Conservation (phyloP, 2,329 filamentous ascomycete genomes). For the Neonectria magnoliae region DNA sequence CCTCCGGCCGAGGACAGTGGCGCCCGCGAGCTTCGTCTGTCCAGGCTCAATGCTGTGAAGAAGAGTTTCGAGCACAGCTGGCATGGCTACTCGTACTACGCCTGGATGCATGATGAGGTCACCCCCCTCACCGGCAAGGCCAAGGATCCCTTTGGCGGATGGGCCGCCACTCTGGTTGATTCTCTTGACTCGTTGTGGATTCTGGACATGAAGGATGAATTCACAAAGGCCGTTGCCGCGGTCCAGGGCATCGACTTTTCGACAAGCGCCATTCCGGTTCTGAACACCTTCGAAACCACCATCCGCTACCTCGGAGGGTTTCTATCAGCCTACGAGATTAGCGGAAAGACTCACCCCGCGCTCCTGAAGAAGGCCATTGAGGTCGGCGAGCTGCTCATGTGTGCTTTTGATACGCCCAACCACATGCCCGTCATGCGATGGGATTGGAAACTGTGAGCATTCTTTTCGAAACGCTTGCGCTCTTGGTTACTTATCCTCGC, state of each 20-base stretch:
- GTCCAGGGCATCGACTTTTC: conserved; percentile 69
- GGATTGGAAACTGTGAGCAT: conserved; percentile 43
- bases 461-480: neutral
- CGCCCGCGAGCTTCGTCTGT: conserved; percentile 45
- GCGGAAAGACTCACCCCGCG: conserved; percentile 55
- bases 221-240: conserved; percentile 67
- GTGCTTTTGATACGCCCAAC: conserved; percentile 73
- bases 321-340: conserved; percentile 72
- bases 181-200: conserved; percentile 75
- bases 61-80: conserved; percentile 65
- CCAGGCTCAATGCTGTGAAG: conserved; percentile 56
- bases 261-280: conserved; percentile 53
- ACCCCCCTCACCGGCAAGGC: conserved; percentile 61
- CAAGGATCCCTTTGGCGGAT: conserved; percentile 69
- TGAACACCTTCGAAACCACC: conserved; percentile 75
- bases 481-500: conserved; percentile 19
- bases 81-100: conserved; percentile 67
- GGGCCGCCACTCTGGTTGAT: conserved; percentile 72
- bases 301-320: conserved; percentile 75
- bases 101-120: conserved; percentile 72
- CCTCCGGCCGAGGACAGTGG: conserved; percentile 44
- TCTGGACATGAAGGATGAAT: conserved; percentile 72
- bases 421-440: conserved; percentile 61
- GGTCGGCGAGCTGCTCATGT: conserved; percentile 69
- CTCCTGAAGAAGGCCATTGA: conserved; percentile 70